Evolutionary conservation across 306 rosid species (phyloP).

Genomic region (Begonia peltatifolia): DNA sequence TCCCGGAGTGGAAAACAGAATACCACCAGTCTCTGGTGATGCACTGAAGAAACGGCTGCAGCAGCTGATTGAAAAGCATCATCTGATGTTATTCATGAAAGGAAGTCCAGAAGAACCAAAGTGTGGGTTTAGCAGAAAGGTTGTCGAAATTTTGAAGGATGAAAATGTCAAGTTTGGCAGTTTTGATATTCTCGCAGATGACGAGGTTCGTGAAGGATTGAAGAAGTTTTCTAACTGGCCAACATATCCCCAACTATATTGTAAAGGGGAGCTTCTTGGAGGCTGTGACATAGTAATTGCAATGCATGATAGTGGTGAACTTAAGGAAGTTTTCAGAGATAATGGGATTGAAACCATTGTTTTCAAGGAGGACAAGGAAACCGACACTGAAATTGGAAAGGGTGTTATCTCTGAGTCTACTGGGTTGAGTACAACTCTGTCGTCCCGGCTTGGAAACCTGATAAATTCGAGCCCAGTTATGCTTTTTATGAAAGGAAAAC

Average conservation of each 20-base stretch:
- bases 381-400: slow-evolving; percentile 32
- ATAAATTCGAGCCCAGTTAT: slow-evolving; percentile 56
- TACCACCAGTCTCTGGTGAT: slow-evolving; percentile 29
- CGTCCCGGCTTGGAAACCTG: slow-evolving; percentile 46
- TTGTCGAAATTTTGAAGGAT: slow-evolving; percentile 53
- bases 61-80: slow-evolving; percentile 44
- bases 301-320: slow-evolving; percentile 86
- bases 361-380: slow-evolving; percentile 18
- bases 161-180: slow-evolving; percentile 73
- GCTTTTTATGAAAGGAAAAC: slow-evolving; percentile 87
- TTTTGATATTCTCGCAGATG: slow-evolving; percentile 65
- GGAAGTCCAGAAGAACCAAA: slow-evolving; percentile 74
- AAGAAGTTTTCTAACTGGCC: slow-evolving; percentile 92
- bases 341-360: slow-evolving; percentile 36
- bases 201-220: slow-evolving; percentile 65
- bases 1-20: slow-evolving; percentile 24
- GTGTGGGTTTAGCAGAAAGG: slow-evolving; percentile 85
- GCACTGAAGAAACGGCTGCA: slow-evolving; percentile 34
- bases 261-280: slow-evolving; percentile 91
- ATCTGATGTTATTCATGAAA: slow-evolving; percentile 75
- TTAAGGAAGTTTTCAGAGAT: slow-evolving; percentile 63
- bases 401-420: slow-evolving; percentile 51
- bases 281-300: slow-evolving; percentile 81
- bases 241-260: slow-evolving; percentile 82
- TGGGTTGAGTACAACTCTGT: slow-evolving; percentile 42